Base-by-base conservation (phyloP, 108 stramenopile genomes). In the Pseudonitzschia multiseries region DNA sequence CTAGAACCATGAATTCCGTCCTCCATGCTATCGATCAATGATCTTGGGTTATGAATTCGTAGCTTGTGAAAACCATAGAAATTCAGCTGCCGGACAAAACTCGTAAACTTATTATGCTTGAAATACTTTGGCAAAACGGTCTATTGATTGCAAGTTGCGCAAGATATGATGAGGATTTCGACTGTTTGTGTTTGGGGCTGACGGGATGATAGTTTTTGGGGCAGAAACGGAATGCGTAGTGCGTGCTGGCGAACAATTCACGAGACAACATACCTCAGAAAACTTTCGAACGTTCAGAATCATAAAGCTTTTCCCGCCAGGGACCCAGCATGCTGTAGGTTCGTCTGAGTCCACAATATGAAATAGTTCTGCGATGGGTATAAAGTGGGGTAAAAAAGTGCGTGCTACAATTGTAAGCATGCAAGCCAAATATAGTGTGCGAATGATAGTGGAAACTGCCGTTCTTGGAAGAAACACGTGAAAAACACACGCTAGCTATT, bases 41-140 rank as follows among this genome's bases (percentile, higher is more conserved):
- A n/a, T 36, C 32, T 36, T 40, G 62, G 21, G 36, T 29, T 48
- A 18, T 27, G n/a, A 17, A 31, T 18, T 5, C 66, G 66, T 10
- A 22, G 15, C 17, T 44, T 36, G 66, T 50, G 43, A 44, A 67
- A 29, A 3, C 88, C 92, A 68, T 94, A 96, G 56, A 96, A 89
- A 71, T 96, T 96, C 32, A 96, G 85, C 63, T 96, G 95, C 0
- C 95, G 81, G 12, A 92, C 89, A 36, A 96, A 96, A n/a, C 86
- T 87, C 18, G 74, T 61, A 71, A 90, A 94, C 83, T 94, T 96
- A 53, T 83, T 79, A 77, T 93, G 92, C 66, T 91, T 94, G 83
- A 96, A 96, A 60, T 86, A 96, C 53, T 88, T 79, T 24, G 95
- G 95, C 20, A 96, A 78, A 9, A 91, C 61, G 15, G 86, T 77